Base-by-base conservation (phyloP, 2,329 filamentous ascomycete species). In the Alternaria triticina region DNA sequence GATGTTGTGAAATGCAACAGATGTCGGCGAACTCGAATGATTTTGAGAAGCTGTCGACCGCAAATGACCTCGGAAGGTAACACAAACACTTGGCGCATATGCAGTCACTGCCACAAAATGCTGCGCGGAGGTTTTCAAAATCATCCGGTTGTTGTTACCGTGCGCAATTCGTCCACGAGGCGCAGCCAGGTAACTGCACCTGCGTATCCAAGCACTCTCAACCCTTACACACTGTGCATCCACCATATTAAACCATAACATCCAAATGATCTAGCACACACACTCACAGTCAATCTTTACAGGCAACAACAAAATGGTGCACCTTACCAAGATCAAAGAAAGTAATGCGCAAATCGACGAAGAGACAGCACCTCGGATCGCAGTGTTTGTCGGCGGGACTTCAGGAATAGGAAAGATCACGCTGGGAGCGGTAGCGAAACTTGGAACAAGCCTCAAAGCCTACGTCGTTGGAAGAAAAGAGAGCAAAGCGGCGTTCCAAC, bases 331-430 rank as follows among this genome's bases (percentile, higher is more conserved):
- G 28, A 43, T 60, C 30, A 60, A 23, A 49, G 17, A 60, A 20
- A 47, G 51, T 25, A 84, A 84, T 65, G 74, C 76, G 7, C 77
- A 74, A 25, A 78, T 85, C 69, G 80, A 77, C 67, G 77, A 80
- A 52, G 62, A 70, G 5, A 81, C 75, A 2, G 69, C 72, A 15
- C 81, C 81, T 8, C 78, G 69, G 13, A 73, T 83, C 43, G 74
- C 81, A 59, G 77, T 85, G 64, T 84, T 85, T 63, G 79, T 80
- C 6, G 83, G 83, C 36, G 83, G 79, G 11, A 85, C 83, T 1
- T 82, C 82, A 3, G 84, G 84, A 51, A 82, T 85, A 59, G 83
- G 83, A 9, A 78, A 81, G 49, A 47, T 75, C 47, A 84, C 83
- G 0, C 40, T 84, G 17, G 6, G 17, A 5, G 49, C 28, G 3